Evolutionary conservation across 2,329 filamentous ascomycete species (phyloP).

Genomic region (Neofusicoccum sp.): DNA sequence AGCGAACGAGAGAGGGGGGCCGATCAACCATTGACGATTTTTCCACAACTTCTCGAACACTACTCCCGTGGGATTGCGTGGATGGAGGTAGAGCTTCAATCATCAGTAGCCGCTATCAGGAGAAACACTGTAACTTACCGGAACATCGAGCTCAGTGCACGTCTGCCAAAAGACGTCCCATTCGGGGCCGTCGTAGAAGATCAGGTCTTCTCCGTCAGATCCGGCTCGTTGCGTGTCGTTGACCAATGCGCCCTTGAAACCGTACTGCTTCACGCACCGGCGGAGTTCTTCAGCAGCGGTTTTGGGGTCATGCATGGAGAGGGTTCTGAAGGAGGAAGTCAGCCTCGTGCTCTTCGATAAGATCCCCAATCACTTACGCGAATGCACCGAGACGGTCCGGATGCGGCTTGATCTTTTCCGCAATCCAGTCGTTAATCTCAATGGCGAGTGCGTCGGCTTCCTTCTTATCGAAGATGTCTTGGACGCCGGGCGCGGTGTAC

Average conservation of each 20-base stretch:
- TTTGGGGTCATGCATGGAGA: constrained; percentile 38
- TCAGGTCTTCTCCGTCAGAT: constrained; percentile 31
- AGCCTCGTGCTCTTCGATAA: neutral
- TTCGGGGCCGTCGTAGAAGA: constrained; percentile 37
- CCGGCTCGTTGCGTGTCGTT: constrained; percentile 39
- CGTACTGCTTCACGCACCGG: constrained; percentile 42
- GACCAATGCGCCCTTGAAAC: constrained; percentile 65
- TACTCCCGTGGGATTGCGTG: constrained; percentile 35
- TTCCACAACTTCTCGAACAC: constrained; percentile 33
- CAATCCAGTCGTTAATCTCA: constrained; percentile 53
- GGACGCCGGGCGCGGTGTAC: constrained; percentile 53
- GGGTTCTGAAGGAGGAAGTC: constrained; percentile 23
- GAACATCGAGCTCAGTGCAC: constrained; percentile 36
- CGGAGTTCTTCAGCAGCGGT: constrained; percentile 35
- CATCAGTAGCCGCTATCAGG: neutral
- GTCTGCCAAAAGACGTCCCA: constrained; percentile 37
- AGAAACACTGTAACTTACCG: constrained; percentile 11
- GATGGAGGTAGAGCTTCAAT: constrained; percentile 36
- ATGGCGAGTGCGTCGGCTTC: constrained; percentile 49
- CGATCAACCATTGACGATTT: constrained; percentile 32
- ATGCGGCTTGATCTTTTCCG: constrained; percentile 44
- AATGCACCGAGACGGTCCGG: constrained; percentile 50
- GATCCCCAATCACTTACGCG: constrained; percentile 29
- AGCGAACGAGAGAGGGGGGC: constrained; percentile 41
- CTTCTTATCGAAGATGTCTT: constrained; percentile 49